These are phyloP conservation scores for Gloeophyllum trabeum DNA, from an alignment of 768 basidiomycete genomes.

Conservation along the genomic window DNA sequence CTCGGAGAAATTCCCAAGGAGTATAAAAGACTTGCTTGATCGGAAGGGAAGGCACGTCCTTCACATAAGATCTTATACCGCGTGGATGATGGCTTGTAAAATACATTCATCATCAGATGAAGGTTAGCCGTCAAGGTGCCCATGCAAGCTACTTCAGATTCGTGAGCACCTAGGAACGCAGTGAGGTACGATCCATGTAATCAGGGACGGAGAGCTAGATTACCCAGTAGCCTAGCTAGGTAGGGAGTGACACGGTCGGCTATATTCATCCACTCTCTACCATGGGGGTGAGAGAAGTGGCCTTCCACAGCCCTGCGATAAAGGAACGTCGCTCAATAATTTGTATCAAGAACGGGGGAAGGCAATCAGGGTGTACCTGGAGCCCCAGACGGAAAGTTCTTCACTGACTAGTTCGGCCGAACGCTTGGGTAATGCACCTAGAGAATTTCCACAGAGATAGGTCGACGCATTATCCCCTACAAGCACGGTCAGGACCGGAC, in stretches of 20 bases:
- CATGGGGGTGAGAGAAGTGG: constrained; percentile 84
- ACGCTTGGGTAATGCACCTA: constrained; percentile 71
- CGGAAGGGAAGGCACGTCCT: constrained; percentile 89
- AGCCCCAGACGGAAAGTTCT: constrained; percentile 79
- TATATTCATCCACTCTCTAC: constrained; percentile 74
- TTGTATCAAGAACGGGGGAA: not conserved
- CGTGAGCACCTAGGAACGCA: constrained; percentile 55
- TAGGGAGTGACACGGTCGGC: constrained; percentile 61
- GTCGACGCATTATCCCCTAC: constrained; percentile 43
- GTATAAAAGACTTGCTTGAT: constrained; percentile 52
- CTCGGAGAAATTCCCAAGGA: not conserved
- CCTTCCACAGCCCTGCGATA: constrained; percentile 59
- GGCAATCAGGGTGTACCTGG: constrained; percentile 30
- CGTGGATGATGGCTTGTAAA: constrained; percentile 79
- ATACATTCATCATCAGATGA: constrained; percentile 88
- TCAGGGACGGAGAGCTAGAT: constrained; percentile 1
- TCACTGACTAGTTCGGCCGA: constrained; percentile 66
- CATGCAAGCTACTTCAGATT: constrained; percentile 92
- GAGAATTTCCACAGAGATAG: constrained; percentile 94
- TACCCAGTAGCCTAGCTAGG: constrained; percentile 78
- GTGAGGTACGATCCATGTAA: constrained; percentile 2
- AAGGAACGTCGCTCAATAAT: not conserved
- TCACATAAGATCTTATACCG: constrained; percentile 95
- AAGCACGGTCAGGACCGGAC: too few species aligned
- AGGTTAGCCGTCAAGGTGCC: constrained; percentile 91